Percentiles rank a stretch among this genome's conserved stretches.
Conservation (phyloP, 1,284 basidiomycete species). For the Meripilus lineatus region DNA sequence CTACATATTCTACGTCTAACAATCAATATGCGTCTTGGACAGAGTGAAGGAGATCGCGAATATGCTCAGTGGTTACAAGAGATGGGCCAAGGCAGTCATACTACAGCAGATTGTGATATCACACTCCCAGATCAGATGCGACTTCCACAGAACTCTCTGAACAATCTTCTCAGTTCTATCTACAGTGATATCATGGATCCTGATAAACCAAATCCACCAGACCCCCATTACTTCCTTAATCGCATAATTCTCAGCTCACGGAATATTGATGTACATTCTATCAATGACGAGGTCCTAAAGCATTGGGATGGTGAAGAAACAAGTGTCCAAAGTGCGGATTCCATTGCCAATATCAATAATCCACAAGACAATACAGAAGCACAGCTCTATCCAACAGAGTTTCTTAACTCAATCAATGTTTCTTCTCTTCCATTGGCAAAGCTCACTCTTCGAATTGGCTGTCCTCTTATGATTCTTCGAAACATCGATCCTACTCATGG, state of each 20-base stretch:
- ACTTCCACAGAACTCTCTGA: too few species aligned
- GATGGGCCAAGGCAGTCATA: slow-evolving; percentile 32
- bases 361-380: slow-evolving; percentile 2
- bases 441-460: slow-evolving; percentile 28
- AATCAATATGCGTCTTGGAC: slow-evolving; percentile 34
- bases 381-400: slow-evolving; percentile 16
- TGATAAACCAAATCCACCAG: too few species aligned
- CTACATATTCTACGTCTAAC: slow-evolving; percentile 26
- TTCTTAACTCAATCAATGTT: slow-evolving; percentile 17
- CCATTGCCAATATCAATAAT: slow-evolving; percentile 13
- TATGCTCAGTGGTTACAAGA: slow-evolving; percentile 40
- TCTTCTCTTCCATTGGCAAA: slow-evolving; percentile 22
- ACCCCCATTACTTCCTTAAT: neutral
- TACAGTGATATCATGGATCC: too few species aligned
- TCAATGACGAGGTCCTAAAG: slow-evolving; percentile 32
- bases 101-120: slow-evolving; percentile 15
- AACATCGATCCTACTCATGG: slow-evolving; percentile 31
- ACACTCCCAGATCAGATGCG: too few species aligned
- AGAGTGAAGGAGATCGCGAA: slow-evolving; percentile 16
- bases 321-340: slow-evolving; percentile 26
- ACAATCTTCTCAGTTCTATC: too few species aligned
- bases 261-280: slow-evolving; percentile 30
- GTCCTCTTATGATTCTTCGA: slow-evolving; percentile 31
- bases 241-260: slow-evolving; percentile 12
- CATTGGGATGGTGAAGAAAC: slow-evolving; percentile 23